phyloP scores from a whole-genome alignment of 106 monocot species.

The Platanthera guangdongensis region DNA sequence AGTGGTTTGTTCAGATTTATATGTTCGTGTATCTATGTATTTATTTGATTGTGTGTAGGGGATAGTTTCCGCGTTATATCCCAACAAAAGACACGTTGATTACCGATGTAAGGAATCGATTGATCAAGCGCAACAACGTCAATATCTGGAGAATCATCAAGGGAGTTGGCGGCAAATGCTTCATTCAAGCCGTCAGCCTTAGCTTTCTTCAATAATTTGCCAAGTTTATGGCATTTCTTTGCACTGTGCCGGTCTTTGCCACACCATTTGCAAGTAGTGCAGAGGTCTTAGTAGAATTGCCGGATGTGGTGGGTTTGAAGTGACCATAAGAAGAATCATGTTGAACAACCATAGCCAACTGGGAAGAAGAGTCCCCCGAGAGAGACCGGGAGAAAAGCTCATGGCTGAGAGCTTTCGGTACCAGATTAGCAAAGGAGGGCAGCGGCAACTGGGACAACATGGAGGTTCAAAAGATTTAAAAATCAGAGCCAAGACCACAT shows the following conservation, averaged over 20 bases:
- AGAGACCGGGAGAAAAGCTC: slow-evolving; percentile 3
- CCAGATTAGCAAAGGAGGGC: not conserved
- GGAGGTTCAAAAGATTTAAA: not conserved
- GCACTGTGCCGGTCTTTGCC: slow-evolving; percentile 8
- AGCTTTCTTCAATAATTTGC: slow-evolving; percentile 9
- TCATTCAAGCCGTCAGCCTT: slow-evolving; percentile 5
- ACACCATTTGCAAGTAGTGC: not conserved
- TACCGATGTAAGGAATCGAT: not conserved
- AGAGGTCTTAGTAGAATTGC: not conserved
- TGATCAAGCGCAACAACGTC: slow-evolving; percentile 2
- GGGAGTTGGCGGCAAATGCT: slow-evolving; percentile 1
- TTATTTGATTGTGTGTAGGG: too few relatives aligned
- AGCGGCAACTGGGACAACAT: slow-evolving; percentile 5
- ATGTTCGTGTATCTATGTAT: too few relatives aligned
- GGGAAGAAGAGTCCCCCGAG: not conserved
- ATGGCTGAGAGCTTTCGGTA: slow-evolving; percentile 8
- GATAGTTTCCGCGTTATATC: too few relatives aligned
- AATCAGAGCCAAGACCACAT: slow-evolving; percentile 5
- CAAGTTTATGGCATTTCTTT: not conserved
- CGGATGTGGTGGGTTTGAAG: not conserved
- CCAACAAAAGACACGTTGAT: slow-evolving; percentile 5
- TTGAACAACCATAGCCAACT: slow-evolving; percentile 1
- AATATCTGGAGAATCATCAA: slow-evolving; percentile 3
- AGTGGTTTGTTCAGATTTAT: too few relatives aligned
- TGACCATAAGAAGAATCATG: too few relatives aligned